Evolutionary conservation across 495 filamentous ascomycete species (phyloP), one percentile per base, ranked within the genome.

Genomic region (Annulohypoxylon nitens): DNA sequence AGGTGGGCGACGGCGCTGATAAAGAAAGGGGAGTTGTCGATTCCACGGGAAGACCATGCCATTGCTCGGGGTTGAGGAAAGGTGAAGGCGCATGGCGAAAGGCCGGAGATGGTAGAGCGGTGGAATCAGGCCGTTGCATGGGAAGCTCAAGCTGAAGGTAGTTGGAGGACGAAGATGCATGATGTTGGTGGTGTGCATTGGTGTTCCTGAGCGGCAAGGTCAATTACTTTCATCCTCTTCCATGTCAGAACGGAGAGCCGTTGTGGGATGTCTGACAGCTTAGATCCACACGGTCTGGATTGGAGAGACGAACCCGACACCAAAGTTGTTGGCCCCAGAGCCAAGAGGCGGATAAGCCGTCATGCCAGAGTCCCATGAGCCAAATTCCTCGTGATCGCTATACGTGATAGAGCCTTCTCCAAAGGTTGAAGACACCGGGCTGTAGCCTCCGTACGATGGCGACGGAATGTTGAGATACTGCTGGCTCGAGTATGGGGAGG

Each of bases 401-500:
- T 87, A 88, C 26, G 81, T 77, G 47, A 87, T 77, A 11, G 86
- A 86, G 11, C 82, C 81, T 33, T 85, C 83, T 34, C 83, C 83
- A 65, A 83, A 87, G 26, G 82, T 84, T 63, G 86, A 88, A 55
- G 85, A 85, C 18, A 86, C 83, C 64, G 87, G 87, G 67, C 86
- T 88, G 69, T 88, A 88, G 41, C 78, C 79, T 59, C 83, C 86
- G 66, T 84, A 86, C 10, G 83, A 86, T 5, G 86, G 86, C 48
- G 86, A 88, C 16, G 87, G 86, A 61, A 88, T 85, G 73, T 78
- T 83, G n/a, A 88, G 85, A 71, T 88, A 89, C 70, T 86, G 83
- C 64, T 82, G 80, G 71, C 79, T 77, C 54, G 77, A 69, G 62
- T 79, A 86, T 6, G 84, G 84, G 36, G 86, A 86, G 50, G 85